Base-by-base conservation (phyloP, 1,284 basidiomycete genomes). In the Ceratobasidium sp. region DNA sequence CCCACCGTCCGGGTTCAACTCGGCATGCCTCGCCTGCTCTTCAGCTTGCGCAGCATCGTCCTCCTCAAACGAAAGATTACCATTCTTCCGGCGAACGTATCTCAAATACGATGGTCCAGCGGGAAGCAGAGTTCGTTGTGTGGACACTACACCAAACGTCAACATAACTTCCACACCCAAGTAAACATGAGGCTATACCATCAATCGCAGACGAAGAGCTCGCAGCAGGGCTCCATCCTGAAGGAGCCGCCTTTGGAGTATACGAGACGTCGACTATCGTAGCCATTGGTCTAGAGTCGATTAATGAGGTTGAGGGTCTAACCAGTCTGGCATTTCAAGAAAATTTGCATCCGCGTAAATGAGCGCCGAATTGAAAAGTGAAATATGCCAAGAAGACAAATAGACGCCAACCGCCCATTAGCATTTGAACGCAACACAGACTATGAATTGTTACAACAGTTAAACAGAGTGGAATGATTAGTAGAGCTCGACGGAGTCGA, bases 71-170 rank as follows among this genome's bases (percentile, higher is more conserved):
- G 93, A 88, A 75, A 92, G 86, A 74, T 90, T 87, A 77, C 93
- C 87, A 18, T 93, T 82, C 7, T 89, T 85, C 63, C 95, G 88
- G 67, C 89, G 89, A 44, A 93, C 89, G 77, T 95, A 90, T 47
- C 88, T 89, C 72, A 95, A 86, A 82, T 93, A 96, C 6, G 93
- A 93, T 26, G 91, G 87, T 32, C 95, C 95, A 47, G 91, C 93
- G 46, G 95, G 92, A 73, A 96, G 87, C 55, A 96, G 82, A 80
- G 77, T 84, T 75, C 80, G 81, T 38, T 50, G 59, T 30, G 59
- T 62, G 13, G 59, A 62, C 26, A 62, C 59, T 62, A 62, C 6
- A 9, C 23, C 2, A 47, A 30, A 6, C 2, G 26, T 35, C n/a
- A 38, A 38, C 2, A 38, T 38, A 5, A 6, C 5, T 18, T 41